Evolutionary conservation across 1,139 yeast genomes (phyloP), one percentile per base, ranked within the genome.

Genomic region (Pichia sp.): DNA sequence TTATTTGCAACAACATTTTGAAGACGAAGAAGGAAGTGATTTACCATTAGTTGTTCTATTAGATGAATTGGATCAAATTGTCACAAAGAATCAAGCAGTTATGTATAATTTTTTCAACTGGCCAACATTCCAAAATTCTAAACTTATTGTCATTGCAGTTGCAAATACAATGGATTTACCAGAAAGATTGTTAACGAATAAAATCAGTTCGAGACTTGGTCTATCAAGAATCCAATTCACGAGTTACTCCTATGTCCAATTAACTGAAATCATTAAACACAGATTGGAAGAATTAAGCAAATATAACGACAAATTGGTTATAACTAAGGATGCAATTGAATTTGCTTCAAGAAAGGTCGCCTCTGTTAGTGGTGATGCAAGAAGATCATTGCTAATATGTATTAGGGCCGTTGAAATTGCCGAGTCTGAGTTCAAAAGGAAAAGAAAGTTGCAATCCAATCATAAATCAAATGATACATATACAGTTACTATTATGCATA

Each of bases 111-210:
- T 94, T 58, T 88, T 92, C 72, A 90, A 94, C 64, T 92, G 99
- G 99, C 96, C 98, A 5, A 81, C 95, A 0, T 80, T 85, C 55
- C 69, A 76, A 11, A 71, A 81, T 52, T 88, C 97, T 3, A 83
- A 82, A 56, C 69, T 92, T 42, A 78, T 92, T 46, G 95, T 94
- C 2, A 73, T 92, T 42, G 97, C 97, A 0, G 90, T 92, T 33
- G 97, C 97, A 6, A 94, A 94, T 59, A 90, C 97, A 0, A 88
- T 94, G 97, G 97, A 92, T 65, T 68, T 92, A 43, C 98, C 98
- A 0, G 98, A 92, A 60, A 72, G 97, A 49, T 74, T 83, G 43
- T 68, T 92, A 39, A 81, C 95, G 27, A 90, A 88, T 64, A 92
- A 92, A 62, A 85, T 88, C 6, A 82, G 96, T 1, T 87, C 97